Base-by-base conservation (phyloP, 345 rosid species). In the Salix caprea region DNA sequence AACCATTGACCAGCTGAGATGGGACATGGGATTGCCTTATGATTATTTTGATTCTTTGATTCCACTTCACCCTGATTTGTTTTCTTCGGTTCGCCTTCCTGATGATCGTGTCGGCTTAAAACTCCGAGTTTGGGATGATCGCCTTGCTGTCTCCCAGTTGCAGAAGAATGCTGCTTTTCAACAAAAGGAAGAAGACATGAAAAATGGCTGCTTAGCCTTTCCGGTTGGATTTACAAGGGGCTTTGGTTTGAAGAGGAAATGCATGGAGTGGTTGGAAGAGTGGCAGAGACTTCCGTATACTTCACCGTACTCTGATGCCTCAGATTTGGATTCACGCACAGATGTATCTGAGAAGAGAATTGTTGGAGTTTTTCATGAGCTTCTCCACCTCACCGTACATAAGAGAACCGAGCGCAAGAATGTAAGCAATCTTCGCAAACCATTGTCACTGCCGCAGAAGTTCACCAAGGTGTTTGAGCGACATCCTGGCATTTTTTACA, bases 241-340 rank as follows among this genome's bases (percentile, higher is more conserved):
- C 2, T 92, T 85, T 88, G 97, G 98, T 4, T 61, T 91, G 81
- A 92, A 88, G 88, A 89, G 87, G 75, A 94, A 91, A 80, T 84
- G 96, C 82, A 84, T 83, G 92, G 82, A 73, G 70, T 94, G 98
- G 97, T 87, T 94, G 14, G 84, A 86, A 74, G 96, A 92, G 78
- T 92, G 98, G 97, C 94, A 94, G 83, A 85, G 72, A 40, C 92
- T 92, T 19, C 96, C 91, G 46, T 94, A 89, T 62, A 94, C 96
- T 40, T 92, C 94, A 19, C 94, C 96, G 37, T 91, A 91, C 54
- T 66, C 56, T 0, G 84, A 91, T 73, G 78, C 87, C n/a, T 89
- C 92, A n/a, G 89, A 86, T 85, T 85, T 94, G 85, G 98, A 94
- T 87, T 84, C 90, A 44, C 87, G 96, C 10, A 94, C 96, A 46